A percentile compares a stretch with the other conserved stretches of the same genome.
These are phyloP conservation scores for Penicillium daleae DNA, from an alignment of 495 filamentous ascomycete genomes.

Conservation along the genomic window DNA sequence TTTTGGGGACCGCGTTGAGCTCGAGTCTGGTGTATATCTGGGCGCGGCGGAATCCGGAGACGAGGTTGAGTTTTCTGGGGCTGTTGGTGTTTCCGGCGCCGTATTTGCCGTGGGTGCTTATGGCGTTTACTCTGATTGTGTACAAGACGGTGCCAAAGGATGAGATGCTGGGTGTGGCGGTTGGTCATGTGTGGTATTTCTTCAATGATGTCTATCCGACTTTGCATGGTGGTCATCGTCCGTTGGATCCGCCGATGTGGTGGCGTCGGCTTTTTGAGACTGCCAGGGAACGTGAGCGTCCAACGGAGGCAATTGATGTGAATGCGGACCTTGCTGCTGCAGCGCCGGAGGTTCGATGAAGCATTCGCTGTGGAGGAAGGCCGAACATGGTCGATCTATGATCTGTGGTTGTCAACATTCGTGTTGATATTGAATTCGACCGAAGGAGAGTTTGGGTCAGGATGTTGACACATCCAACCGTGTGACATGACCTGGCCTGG, in stretches of 20 bases:
- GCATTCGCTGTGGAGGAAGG: background rate
- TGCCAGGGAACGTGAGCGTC: constrained; percentile 26
- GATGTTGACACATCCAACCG: background rate
- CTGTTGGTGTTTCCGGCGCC: constrained; percentile 90
- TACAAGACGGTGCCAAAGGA: constrained; percentile 91
- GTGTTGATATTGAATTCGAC: background rate
- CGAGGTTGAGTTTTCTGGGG: constrained; percentile 86
- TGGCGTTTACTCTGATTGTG: constrained; percentile 83
- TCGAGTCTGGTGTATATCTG: constrained; percentile 97
- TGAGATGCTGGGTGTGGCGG: constrained; percentile 89
- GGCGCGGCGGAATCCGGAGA: constrained; percentile 92
- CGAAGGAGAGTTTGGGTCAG: background rate
- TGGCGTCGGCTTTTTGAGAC: constrained; percentile 86
- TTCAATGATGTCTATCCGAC: constrained; percentile 96
- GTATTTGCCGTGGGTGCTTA: constrained; percentile 94
- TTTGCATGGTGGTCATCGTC: constrained; percentile 80
- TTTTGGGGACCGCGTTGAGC: constrained; percentile 86
- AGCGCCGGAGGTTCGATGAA: constrained; percentile 46
- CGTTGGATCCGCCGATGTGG: constrained; percentile 88
- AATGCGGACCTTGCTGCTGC: constrained; percentile 46
- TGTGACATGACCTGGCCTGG: background rate
- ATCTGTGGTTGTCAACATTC: background rate
- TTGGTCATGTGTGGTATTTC: constrained; percentile 98
- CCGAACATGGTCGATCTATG: background rate
- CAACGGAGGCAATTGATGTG: constrained; percentile 34